A percentile compares a stretch with the other conserved stretches of the same genome.
These are phyloP conservation scores for Oryza glaberrima DNA, from an alignment of 176 grass and related monocot genomes.

Conservation along the genomic window DNA sequence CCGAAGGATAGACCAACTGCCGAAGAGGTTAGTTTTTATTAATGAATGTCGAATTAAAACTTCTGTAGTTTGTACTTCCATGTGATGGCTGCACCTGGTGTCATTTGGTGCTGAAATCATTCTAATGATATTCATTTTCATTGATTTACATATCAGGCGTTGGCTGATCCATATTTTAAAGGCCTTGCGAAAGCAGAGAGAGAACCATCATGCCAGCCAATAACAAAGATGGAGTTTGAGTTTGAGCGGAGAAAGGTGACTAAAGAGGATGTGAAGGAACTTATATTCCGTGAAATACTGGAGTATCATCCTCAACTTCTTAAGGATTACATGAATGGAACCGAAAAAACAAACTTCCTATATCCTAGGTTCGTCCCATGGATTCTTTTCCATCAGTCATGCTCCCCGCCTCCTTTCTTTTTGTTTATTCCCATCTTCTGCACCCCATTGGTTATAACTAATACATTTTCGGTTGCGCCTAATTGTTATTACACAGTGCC, in stretches of 20 bases:
- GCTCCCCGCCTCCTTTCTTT: not conserved
- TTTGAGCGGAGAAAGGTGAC: slow-evolving; percentile 92
- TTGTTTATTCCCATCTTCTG: slow-evolving; percentile 9
- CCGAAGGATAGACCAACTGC: slow-evolving; percentile 95
- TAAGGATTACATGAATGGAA: slow-evolving; percentile 82
- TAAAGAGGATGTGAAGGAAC: slow-evolving; percentile 94
- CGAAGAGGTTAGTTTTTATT: slow-evolving; percentile 59
- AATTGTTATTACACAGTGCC: slow-evolving; percentile 60
- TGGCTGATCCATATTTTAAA: slow-evolving; percentile 97
- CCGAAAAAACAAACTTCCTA: slow-evolving; percentile 75
- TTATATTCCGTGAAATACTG: slow-evolving; percentile 90
- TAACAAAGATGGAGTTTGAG: slow-evolving; percentile 96
- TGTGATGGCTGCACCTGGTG: not conserved
- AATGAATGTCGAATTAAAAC: slow-evolving; percentile 20
- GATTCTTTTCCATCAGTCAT: not conserved
- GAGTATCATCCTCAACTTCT: slow-evolving; percentile 95
- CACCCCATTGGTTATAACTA: slow-evolving; percentile 5
- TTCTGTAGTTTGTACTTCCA: not conserved
- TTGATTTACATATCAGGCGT: slow-evolving; percentile 54
- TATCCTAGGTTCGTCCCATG: slow-evolving; percentile 79
- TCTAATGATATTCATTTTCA: slow-evolving; percentile 28
- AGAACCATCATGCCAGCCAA: slow-evolving; percentile 91
- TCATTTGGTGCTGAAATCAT: slow-evolving; percentile 14
- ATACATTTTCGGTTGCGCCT: not conserved
- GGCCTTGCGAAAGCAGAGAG: slow-evolving; percentile 85